Base-by-base conservation (phyloP, 495 filamentous ascomycete genomes). In the Delitschia confertaspora region DNA sequence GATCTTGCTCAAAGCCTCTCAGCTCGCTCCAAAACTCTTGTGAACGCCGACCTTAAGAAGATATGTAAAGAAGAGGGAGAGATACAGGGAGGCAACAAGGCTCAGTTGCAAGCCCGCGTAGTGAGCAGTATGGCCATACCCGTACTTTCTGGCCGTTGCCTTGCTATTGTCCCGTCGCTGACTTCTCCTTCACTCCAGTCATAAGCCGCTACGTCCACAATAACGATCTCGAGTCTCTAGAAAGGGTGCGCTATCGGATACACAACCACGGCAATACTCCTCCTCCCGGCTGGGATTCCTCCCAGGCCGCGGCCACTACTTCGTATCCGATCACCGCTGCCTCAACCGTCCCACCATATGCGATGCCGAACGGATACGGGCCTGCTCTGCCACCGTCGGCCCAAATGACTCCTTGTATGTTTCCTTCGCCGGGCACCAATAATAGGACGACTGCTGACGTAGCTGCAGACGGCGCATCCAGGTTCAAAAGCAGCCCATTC, bases 21-120 rank as follows among this genome's bases (percentile, higher is more conserved):
- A 18, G 63, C 66, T 22, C 58, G 68, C 41, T 63, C 78, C 21
- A 80, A 80, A 58, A 70, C 65, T 10, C 61, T 82, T 24, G 71
- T 83, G 47, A 88, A 88, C 60, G 71, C 70, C 21, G 73, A 82
- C 38, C 74, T 98, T 27, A 83, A 86, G 46, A 60, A 66, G 11
- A 80, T 95, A 51, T 76, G 88, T 53, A 74, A 72, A 29, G 65
- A 66, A 42, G 81, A 89, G 59, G 72, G 75, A 20, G 69, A 89
- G 13, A 67, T 71, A 24, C 78, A 84, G 27, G 82, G 76, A 20
- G 91, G 91, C 6, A 76, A 85, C 46, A 98, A 98, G 65, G 69
- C 75, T 20, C 70, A 80, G 14, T 65, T 96, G 30, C 87, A 93
- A 60, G 61, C 64, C 19, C 80, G 88, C 46, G 79, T 95, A 34